Evolutionary conservation across 2,329 filamentous ascomycete species (phyloP).

Genomic region (Macrophomina phaseolina): DNA sequence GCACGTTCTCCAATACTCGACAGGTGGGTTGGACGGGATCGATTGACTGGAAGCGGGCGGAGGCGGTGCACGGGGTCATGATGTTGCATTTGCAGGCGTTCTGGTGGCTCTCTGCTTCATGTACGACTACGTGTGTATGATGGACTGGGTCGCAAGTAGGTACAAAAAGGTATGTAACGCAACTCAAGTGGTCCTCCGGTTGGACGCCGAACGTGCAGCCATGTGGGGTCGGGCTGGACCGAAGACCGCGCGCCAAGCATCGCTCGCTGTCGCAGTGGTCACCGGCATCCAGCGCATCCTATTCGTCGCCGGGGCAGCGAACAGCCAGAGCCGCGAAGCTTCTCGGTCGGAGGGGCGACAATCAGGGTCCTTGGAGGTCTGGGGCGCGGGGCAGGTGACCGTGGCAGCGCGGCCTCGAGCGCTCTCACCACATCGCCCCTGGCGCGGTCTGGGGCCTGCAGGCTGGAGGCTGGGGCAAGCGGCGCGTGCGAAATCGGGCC

Average conservation of each 20-base stretch:
- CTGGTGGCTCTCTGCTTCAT: constrained; percentile 17
- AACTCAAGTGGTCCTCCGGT: background rate
- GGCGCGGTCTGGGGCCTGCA: background rate
- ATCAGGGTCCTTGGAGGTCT: background rate
- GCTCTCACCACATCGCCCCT: constrained; percentile 3
- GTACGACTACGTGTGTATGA: constrained; percentile 19
- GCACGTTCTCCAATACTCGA: constrained; percentile 21
- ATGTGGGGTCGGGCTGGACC: constrained; percentile 21
- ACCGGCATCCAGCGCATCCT: constrained; percentile 9
- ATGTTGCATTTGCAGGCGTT: constrained; percentile 22
- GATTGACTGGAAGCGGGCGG: background rate
- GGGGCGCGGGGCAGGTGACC: constrained; percentile 15
- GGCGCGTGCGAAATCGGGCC: constrained; percentile 21
- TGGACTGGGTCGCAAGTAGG: constrained; percentile 1
- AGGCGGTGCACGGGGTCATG: background rate
- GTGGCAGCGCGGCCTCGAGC: background rate
- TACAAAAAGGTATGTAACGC: constrained; percentile 7
- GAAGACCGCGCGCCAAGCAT: constrained; percentile 10
- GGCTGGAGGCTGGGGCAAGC: background rate
- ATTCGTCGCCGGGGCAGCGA: background rate
- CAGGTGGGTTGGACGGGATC: constrained; percentile 5
- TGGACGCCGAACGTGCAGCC: constrained; percentile 4
- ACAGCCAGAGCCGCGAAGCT: background rate
- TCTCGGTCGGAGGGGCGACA: background rate
- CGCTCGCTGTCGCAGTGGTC: background rate